Conservation (phyloP, 2,329 filamentous ascomycete species). For the Fusarium chuoi region DNA sequence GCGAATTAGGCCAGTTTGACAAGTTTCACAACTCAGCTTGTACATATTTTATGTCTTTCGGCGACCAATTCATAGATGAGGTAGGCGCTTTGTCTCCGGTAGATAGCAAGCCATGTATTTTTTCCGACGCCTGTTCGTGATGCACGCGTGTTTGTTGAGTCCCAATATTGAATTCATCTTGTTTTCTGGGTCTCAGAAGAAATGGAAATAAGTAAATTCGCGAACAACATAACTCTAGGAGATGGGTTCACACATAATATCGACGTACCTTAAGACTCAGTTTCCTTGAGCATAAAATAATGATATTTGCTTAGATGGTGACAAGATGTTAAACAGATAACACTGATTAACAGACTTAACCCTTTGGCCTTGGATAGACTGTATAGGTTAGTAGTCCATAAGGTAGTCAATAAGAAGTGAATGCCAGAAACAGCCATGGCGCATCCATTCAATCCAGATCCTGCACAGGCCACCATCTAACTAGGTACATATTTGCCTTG, state of each 20-base stretch:
- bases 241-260: background rate
- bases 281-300: background rate
- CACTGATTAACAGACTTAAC: background rate
- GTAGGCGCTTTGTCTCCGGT: background rate
- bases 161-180: background rate
- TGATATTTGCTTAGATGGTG: background rate
- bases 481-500: slow-evolving; percentile 20
- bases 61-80: background rate
- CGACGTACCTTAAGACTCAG: background rate
- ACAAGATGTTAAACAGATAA: background rate
- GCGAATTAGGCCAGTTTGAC: background rate
- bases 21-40: background rate
- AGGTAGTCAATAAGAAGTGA: background rate
- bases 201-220: background rate
- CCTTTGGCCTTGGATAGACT: background rate
- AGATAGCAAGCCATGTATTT: background rate
- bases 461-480: background rate
- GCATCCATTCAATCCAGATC: background rate
- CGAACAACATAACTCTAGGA: background rate
- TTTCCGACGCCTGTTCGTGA: background rate
- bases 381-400: background rate
- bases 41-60: background rate
- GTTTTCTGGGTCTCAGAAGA: background rate
- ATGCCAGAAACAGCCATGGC: background rate
- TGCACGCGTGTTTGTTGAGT: background rate